phyloP scores from a whole-genome alignment of 129 eudicot species.

The Pulicaria dysenterica region DNA sequence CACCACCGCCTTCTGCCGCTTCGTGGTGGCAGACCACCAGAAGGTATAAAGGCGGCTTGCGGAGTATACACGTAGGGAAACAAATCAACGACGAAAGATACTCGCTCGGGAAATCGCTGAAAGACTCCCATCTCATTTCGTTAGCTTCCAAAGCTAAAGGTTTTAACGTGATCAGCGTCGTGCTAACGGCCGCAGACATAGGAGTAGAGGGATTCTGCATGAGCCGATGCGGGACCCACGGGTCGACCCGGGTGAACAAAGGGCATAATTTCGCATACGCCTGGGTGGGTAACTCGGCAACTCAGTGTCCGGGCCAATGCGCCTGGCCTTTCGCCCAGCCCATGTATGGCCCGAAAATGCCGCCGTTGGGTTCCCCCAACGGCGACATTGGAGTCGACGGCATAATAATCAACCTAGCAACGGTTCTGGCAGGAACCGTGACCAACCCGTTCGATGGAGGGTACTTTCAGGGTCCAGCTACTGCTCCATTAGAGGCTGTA shows the following conservation, averaged over 20 bases:
- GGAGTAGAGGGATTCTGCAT: constrained; percentile 65
- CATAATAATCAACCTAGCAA: constrained; percentile 71
- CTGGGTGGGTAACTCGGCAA: constrained; percentile 88
- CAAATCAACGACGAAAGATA: constrained; percentile 49
- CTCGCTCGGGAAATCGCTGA: constrained; percentile 70
- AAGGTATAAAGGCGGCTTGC: constrained; percentile 47
- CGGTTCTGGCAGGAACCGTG: constrained; percentile 74
- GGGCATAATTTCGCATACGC: constrained; percentile 50
- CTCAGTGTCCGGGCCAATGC: constrained; percentile 81
- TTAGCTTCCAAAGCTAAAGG: constrained; percentile 48
- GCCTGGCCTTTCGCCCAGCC: constrained; percentile 90
- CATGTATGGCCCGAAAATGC: constrained; percentile 61
- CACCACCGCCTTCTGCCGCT: constrained; percentile 54
- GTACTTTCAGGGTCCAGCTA: constrained; percentile 70
- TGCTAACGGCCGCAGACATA: constrained; percentile 69
- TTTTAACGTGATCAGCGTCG: constrained; percentile 40
- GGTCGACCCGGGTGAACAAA: constrained; percentile 42
- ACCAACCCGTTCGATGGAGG: constrained; percentile 82
- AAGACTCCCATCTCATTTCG: constrained; percentile 37
- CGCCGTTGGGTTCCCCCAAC: constrained; percentile 71
- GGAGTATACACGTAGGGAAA: constrained; percentile 49
- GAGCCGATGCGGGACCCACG: constrained; percentile 78
- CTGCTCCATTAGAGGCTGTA: constrained; percentile 77
- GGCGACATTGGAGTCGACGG: constrained; percentile 79
- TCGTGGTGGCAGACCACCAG: constrained; percentile 81